Conservation (phyloP, 73 alveolate species). For the Paramecium sonneborni region DNA sequence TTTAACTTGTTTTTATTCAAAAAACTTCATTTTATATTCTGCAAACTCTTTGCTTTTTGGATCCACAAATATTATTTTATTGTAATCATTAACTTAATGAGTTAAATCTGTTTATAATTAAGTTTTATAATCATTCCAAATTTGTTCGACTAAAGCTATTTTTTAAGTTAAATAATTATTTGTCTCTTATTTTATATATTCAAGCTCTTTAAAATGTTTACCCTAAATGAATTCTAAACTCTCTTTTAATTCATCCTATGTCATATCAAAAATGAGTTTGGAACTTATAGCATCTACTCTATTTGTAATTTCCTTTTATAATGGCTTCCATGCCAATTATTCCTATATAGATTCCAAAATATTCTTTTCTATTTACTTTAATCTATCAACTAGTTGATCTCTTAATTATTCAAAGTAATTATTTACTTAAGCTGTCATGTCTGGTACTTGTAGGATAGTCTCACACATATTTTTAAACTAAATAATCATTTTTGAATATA, state of each 20-base stretch:
- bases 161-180: slow-evolving; percentile 16
- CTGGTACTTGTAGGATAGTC: neutral
- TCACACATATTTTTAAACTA: neutral
- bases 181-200: neutral
- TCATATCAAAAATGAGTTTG: neutral
- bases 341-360: neutral
- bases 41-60: neutral
- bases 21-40: neutral
- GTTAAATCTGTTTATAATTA: neutral
- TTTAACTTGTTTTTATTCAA: neutral
- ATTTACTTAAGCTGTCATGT: neutral
- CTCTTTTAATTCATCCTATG: neutral
- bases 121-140: slow-evolving; percentile 6
- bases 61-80: neutral
- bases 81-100: neutral
- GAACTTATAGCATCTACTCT: neutral
- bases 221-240: slow-evolving; percentile 1
- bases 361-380: neutral
- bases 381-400: neutral
- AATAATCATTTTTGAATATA: neutral
- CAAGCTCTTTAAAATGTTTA: neutral
- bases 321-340: slow-evolving; percentile 18
- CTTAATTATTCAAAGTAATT: neutral
- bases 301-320: neutral
- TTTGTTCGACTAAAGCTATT: neutral